phyloP scores from a whole-genome alignment of 768 basidiomycete genomes.

The Rossbeevera mucosa region DNA sequence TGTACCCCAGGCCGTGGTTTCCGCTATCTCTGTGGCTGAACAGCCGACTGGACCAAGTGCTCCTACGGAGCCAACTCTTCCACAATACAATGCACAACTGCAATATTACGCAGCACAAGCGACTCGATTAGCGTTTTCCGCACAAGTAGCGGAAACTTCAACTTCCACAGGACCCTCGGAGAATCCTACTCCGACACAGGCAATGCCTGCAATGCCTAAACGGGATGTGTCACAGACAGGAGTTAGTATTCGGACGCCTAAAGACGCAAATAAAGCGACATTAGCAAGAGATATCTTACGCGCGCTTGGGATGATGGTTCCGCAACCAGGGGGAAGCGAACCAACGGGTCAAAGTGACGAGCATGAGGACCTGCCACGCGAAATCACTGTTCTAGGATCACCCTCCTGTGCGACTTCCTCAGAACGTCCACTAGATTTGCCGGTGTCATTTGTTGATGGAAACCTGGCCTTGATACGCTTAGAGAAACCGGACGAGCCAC shows the following conservation, averaged over 20 bases:
- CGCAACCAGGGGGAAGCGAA: slow-evolving; percentile 2
- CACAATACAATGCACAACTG: slow-evolving; percentile 11
- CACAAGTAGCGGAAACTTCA: slow-evolving; percentile 2
- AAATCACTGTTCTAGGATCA: background rate
- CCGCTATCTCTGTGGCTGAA: background rate
- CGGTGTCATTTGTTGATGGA: background rate
- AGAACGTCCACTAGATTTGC: background rate
- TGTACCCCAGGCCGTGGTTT: background rate
- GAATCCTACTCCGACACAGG: background rate
- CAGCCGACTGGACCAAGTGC: background rate
- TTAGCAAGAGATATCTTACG: slow-evolving; percentile 56
- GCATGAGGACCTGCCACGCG: background rate
- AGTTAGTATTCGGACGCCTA: slow-evolving; percentile 23
- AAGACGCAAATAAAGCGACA: slow-evolving; percentile 44
- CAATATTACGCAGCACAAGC: slow-evolving; percentile 23
- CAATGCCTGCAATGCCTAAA: slow-evolving; percentile 7
- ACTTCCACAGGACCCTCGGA: background rate
- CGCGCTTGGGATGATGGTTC: slow-evolving; percentile 38
- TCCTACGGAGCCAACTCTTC: background rate
- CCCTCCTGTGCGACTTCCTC: background rate
- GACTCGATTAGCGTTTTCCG: slow-evolving; percentile 3
- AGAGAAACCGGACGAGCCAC: background rate
- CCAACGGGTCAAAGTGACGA: background rate
- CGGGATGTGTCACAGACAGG: background rate
- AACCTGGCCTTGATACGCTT: background rate